Percentiles rank a stretch among this genome's conserved stretches.
phyloP scores from a whole-genome alignment of 116 monocot species.

The Posidonia oceanica region DNA sequence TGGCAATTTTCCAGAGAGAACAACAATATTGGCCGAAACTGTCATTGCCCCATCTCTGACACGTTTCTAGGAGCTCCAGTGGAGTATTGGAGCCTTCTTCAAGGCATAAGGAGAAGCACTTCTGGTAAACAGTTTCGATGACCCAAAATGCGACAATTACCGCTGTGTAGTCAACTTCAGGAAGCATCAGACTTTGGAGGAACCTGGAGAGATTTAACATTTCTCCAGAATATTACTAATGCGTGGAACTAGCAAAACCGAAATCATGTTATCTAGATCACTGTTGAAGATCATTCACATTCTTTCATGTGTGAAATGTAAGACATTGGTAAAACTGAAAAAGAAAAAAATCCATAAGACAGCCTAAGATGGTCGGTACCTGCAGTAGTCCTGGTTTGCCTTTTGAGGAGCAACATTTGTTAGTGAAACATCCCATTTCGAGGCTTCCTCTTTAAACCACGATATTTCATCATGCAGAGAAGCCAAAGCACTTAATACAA shows the following conservation, averaged over 20 bases:
- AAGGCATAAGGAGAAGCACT: constrained; percentile 71
- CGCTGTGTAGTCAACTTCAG: constrained; percentile 43
- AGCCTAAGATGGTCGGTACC: constrained; percentile 13
- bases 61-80: constrained; percentile 54
- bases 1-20: constrained; percentile 49
- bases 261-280: too few relatives aligned
- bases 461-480: constrained; percentile 66
- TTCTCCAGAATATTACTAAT: background rate
- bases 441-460: constrained; percentile 89
- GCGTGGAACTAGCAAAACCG: background rate
- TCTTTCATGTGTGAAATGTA: too few relatives aligned
- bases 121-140: constrained; percentile 86
- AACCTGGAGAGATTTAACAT: constrained; percentile 23
- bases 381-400: constrained; percentile 73
- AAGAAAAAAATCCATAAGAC: background rate
- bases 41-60: constrained; percentile 82
- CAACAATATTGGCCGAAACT: constrained; percentile 54
- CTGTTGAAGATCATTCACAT: too few relatives aligned
- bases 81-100: constrained; percentile 54
- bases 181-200: constrained; percentile 39
- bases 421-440: constrained; percentile 58
- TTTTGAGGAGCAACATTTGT: constrained; percentile 28
- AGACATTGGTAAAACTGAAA: background rate
- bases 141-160: constrained; percentile 75
- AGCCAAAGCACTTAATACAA: constrained; percentile 55